Evolutionary conservation across 2,329 filamentous ascomycete genomes (phyloP), one percentile per base, ranked within the genome.

Genomic region (Aspergillus fructus): DNA sequence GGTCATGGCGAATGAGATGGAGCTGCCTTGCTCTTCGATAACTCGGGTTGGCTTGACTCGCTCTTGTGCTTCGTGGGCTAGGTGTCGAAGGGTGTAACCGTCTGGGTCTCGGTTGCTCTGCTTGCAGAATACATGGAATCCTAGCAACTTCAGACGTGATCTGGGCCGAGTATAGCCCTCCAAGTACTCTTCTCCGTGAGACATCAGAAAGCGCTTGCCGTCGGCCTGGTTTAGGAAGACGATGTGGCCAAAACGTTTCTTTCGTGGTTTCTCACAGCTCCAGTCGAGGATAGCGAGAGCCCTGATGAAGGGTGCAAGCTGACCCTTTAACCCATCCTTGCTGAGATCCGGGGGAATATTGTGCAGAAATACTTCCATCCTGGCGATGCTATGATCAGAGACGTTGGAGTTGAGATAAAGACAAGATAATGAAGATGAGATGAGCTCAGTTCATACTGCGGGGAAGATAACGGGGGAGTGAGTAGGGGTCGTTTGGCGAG

Each of bases 341-440:
- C 76, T 81, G 27, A 74, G 65, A 19, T 76, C 66, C 3, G 62
- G 34, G 1, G 79, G 78, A 0, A 83, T 63, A 49, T 76, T 75
- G 12, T 67, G 66, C 9, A 81, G 66, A 62, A 79, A 76, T 34
- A 83, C 71, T 55, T 83, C 79, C 80, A 83, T 58, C 11, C 12
- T 55, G 53, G 27, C 4, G 47, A 37, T 5, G 5, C 34, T 37
- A 13, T n/a, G 34, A 37, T 30, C 27, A 37, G 34, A 37, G 34
- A 4, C 3, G 34, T n/a, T 15, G 12, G 34, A 15, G 5, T 30
- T 30, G 27, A 37, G 13, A 15, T 37, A 37, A n/a, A 37, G 15
- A 37, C 12, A 15, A n/a, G 34, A 37, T 2, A 37, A 13, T 2
- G 34, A 37, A 37, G 34, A n/a, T 13, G 15, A n/a, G 34, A n/a